Evolutionary conservation across 768 basidiomycete genomes (phyloP).

Genomic region (Sutorius australiensis): DNA sequence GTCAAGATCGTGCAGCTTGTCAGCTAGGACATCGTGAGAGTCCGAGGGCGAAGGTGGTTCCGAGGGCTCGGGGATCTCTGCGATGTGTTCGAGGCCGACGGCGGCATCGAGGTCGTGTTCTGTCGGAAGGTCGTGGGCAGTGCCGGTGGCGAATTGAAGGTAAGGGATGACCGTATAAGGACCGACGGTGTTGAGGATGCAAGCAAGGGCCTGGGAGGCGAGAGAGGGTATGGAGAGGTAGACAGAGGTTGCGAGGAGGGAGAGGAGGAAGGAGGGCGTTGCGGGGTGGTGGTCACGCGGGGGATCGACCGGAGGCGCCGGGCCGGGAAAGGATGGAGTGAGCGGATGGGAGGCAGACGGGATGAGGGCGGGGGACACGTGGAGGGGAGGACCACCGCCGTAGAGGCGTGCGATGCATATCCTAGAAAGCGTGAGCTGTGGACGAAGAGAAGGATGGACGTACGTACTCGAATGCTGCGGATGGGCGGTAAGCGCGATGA

Average conservation of each 20-base stretch:
- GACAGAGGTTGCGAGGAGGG: conserved; percentile 80
- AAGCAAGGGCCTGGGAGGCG: conserved; percentile 68
- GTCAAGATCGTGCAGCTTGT: conserved; percentile 30
- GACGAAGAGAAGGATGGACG: not conserved
- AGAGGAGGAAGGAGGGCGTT: conserved; percentile 76
- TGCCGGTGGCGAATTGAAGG: conserved; percentile 78
- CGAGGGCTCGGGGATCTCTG: conserved; percentile 44
- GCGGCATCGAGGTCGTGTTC: conserved; percentile 55
- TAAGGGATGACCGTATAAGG: conserved; percentile 75
- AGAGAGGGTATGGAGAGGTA: conserved; percentile 81
- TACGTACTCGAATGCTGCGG: conserved; percentile 83
- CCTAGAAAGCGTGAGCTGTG: conserved; percentile 38
- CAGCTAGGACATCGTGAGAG: conserved; percentile 23
- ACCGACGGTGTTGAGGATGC: conserved; percentile 70
- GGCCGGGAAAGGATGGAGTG: conserved; percentile 55
- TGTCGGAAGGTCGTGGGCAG: conserved; percentile 45
- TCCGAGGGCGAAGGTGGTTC: conserved; percentile 12
- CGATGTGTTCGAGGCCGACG: conserved; percentile 67
- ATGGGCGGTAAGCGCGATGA: conserved; percentile 5
- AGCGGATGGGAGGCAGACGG: conserved; percentile 68
- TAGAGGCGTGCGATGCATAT: conserved; percentile 85
- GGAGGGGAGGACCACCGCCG: conserved; percentile 75
- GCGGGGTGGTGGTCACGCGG: conserved; percentile 67
- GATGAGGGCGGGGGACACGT: conserved; percentile 59
- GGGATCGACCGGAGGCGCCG: conserved; percentile 20